Base-by-base conservation (phyloP, 768 basidiomycete species). In the Cystofilobasidium capitatum region DNA sequence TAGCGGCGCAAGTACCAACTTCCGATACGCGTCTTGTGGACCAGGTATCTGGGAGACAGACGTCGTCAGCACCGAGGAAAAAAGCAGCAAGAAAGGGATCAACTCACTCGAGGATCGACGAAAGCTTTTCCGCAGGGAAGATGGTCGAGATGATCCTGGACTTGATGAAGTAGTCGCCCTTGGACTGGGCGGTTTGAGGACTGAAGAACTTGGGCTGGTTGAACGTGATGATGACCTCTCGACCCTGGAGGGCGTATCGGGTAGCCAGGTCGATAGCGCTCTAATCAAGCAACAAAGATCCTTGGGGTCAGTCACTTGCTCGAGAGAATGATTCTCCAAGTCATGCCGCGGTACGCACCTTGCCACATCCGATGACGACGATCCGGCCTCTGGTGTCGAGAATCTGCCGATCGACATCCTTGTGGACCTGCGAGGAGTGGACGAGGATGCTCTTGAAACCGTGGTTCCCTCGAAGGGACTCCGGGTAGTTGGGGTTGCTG, bases 81-180 rank as follows among this genome's bases (percentile, higher is more conserved):
- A 3, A n/a, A 58, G 36, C 33, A 7, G n/a, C 35, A 36, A 16
- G 58, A 9, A 22, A 36, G 24, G 8, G 20, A 12, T 9, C 5
- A 39, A 39, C 58, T 22, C 36, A 58, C 58, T 58, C 58, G 36
- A 58, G 33, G 33, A 35, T 36, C 33, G 58, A 35, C 17, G 31
- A 14, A 8, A 35, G 33, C 58, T 58, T 58, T 20, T 58, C 33
- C 13, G 33, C 58, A 2, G 58, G 58, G 17, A 35, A 37, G 0
- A 58, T 33, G n/a, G 58, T 58, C 22, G 58, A 58, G 58, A 58
- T 58, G 58, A 58, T 58, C 8, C 58, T 33, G 1, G 58, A 36
- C 35, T 58, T 58, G 58, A 58, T 58, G 35, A 58, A 24, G 58
- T 58, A 35, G 58, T 58, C 58, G 4, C 35, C 58, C 36, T 58